Percentiles rank a stretch among this genome's conserved stretches.
phyloP scores from a whole-genome alignment of 805 yeast genomes.

The Monosporozyma unispora region DNA sequence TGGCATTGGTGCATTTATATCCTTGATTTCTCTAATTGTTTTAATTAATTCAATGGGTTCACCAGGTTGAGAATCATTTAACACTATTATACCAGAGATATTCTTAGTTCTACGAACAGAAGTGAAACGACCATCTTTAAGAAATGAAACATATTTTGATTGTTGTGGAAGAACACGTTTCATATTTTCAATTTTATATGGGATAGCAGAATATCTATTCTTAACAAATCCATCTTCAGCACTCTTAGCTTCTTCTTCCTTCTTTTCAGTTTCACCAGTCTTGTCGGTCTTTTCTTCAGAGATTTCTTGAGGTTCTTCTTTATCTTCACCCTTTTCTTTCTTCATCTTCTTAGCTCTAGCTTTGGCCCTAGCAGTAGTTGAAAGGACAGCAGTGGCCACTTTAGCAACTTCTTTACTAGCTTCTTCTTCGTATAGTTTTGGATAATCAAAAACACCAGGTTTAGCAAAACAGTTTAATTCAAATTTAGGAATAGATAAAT shows the following conservation, averaged over 20 bases:
- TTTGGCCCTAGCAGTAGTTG: slow-evolving; percentile 90
- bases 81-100: slow-evolving; percentile 59
- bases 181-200: slow-evolving; percentile 67
- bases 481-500: slow-evolving; percentile 79
- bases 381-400: slow-evolving; percentile 84
- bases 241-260: slow-evolving; percentile 21
- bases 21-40: slow-evolving; percentile 72
- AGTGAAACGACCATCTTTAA: slow-evolving; percentile 62
- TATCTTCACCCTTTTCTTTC: slow-evolving; percentile 42
- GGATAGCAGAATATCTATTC: slow-evolving; percentile 49
- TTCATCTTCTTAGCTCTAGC: slow-evolving; percentile 70
- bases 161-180: slow-evolving; percentile 87
- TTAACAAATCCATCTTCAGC: slow-evolving; percentile 28
- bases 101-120: slow-evolving; percentile 77
- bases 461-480: slow-evolving; percentile 73
- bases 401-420: slow-evolving; percentile 80
- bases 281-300: slow-evolving; percentile 25
- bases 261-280: slow-evolving; percentile 13
- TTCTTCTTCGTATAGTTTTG: slow-evolving; percentile 75
- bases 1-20: slow-evolving; percentile 57
- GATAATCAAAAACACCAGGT: slow-evolving; percentile 74
- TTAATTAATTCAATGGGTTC: slow-evolving; percentile 60
- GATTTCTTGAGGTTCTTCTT: slow-evolving; percentile 29
- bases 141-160: slow-evolving; percentile 70
- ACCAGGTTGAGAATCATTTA: slow-evolving; percentile 53